Percentiles rank a stretch among this genome's conserved stretches.
phyloP scores from a whole-genome alignment of 495 filamentous ascomycete genomes.

The Xylaria grammica region DNA sequence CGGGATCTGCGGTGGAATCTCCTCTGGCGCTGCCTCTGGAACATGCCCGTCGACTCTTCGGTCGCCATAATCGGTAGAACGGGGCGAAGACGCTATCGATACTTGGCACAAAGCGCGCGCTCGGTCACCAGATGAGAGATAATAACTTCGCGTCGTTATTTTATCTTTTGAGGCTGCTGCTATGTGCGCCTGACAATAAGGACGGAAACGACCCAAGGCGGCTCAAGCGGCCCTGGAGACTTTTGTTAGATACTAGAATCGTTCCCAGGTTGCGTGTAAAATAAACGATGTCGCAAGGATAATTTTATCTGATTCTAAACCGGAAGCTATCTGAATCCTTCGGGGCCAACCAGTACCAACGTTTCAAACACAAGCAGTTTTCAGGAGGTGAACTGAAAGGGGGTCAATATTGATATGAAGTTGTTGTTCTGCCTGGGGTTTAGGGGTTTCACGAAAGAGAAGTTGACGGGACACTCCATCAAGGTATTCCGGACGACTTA shows the following conservation, averaged over 20 bases:
- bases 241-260: background rate
- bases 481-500: constrained; percentile 5
- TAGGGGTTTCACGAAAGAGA: background rate
- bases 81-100: background rate
- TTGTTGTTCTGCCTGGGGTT: background rate
- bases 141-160: background rate
- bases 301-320: constrained; percentile 14
- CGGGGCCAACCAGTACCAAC: constrained; percentile 1
- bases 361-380: constrained; percentile 3
- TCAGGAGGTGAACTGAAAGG: constrained; percentile 8
- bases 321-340: constrained; percentile 10
- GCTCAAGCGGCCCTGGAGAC: background rate
- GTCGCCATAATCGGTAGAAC: constrained; percentile 25
- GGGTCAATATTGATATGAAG: background rate
- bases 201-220: background rate
- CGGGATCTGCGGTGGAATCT: constrained; percentile 40
- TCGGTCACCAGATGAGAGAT: background rate
- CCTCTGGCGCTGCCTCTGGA: constrained; percentile 36
- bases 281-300: constrained; percentile 6
- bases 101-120: background rate
- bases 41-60: constrained; percentile 22
- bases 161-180: constrained; percentile 6
- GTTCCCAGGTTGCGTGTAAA: background rate
- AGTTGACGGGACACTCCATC: background rate
- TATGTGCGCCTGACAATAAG: background rate